These are phyloP conservation scores for Diaporthe longicolla DNA, from an alignment of 2,329 filamentous ascomycete species.

Conservation along the genomic window DNA sequence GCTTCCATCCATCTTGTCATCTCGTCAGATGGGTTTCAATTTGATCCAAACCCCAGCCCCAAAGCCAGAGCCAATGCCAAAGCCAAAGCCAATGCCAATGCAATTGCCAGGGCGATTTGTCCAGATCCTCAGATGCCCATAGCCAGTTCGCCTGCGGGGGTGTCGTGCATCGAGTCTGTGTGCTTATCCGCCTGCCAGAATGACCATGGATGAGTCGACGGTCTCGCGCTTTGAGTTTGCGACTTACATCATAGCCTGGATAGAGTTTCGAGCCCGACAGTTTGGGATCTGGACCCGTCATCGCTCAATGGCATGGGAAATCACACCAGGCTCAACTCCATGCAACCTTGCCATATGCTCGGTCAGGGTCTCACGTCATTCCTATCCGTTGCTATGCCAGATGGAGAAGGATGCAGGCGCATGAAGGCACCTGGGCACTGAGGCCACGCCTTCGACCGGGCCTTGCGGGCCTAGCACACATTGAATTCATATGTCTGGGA, in stretches of 20 bases:
- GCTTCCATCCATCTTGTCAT: conserved; percentile 1
- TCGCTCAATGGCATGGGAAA: conserved; percentile 5
- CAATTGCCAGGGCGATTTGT: not conserved
- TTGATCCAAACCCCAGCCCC: not conserved
- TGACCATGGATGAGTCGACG: not conserved
- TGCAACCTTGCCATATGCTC: not conserved
- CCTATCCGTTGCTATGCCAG: conserved; percentile 7
- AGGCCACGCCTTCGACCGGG: not conserved
- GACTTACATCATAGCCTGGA: conserved; percentile 30
- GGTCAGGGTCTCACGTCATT: conserved; percentile 6
- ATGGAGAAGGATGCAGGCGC: not conserved
- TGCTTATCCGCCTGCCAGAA: not conserved
- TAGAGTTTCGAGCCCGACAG: conserved; percentile 32
- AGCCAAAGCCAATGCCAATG: not conserved
- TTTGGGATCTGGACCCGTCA: conserved; percentile 16
- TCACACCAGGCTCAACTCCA: not conserved
- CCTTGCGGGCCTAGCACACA: not conserved
- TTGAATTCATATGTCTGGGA: not conserved
- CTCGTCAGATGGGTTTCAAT: conserved; percentile 14
- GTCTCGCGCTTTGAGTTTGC: conserved; percentile 12
- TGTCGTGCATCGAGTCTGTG: not conserved
- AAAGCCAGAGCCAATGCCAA: not conserved
- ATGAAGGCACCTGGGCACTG: not conserved
- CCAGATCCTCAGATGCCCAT: not conserved
- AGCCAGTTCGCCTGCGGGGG: not conserved